Base-by-base conservation (phyloP, 164 flowering plant genomes). In the Vitis amurensis region DNA sequence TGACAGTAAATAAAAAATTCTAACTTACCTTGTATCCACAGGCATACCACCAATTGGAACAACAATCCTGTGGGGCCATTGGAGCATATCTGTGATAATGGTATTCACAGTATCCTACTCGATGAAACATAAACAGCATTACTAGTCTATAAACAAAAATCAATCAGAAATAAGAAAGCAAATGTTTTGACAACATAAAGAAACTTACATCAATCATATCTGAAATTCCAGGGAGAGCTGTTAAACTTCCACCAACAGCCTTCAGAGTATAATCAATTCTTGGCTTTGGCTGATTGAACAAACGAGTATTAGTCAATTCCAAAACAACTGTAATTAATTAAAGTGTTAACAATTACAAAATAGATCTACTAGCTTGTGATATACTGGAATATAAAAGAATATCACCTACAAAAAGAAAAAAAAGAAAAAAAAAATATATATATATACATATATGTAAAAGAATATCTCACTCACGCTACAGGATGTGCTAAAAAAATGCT, bases 51-150 rank as follows among this genome's bases (percentile, higher is more conserved):
- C 99, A 79, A 96, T 76, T 63, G 97, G 99, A 74, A 96, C 94
- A 74, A 96, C 95, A 76, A 93, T 92, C 72, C 99, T 89, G 74
- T 96, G 99, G 29, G 99, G 99, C 99, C 99, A 96, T 74, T 91
- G 94, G 30, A 96, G 97, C 91, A 82, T 92, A 74, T 96, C 98
- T 8, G 88, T 87, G 63, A 96, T 87, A 70, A 96, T 96, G 23
- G 97, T 47, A n/a, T 92, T 27, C 58, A 96, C 98, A 70, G 93
- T 93, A 74, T 93, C 99, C 99, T 95, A 69, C 64, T 29, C 68
- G 60, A 60, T 48, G 23, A 47, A 23, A 61, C 50, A 50, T 9
- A 61, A 29, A 50, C 27, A 73, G 13, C 48, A 64, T 9, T 56
- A 55, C 61, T 19, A 61, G 47, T 69, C 47, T 4, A 48, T 61